Base-by-base conservation (phyloP, 139 green algal species). In the Auxenochlorella pyrenoidosa region DNA sequence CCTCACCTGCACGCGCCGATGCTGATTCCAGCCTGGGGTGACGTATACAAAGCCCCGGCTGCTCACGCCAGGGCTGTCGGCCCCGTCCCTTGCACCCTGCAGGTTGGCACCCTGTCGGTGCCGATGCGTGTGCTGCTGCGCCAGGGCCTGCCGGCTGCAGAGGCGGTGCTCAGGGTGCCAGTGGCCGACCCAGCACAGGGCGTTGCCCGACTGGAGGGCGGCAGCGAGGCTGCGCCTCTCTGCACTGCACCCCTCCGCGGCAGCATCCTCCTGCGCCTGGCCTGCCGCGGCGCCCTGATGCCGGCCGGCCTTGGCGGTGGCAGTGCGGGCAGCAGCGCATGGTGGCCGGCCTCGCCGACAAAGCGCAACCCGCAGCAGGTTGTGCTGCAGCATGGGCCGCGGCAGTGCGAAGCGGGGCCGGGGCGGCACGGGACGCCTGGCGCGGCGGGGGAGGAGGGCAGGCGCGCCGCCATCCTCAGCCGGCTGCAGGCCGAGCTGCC, bases 401-500 rank as follows among this genome's bases (percentile, higher is more conserved):
- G 78, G 78, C 54, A 15, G 47, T 30, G 21, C 51, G 18, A 63
- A 38, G 44, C n/a, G 51, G 59, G n/a, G 32, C 59, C 26, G 65
- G 19, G 72, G 43, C 32, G 72, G 47, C 47, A 58, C 8, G 47
- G 47, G 8, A 12, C 76, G 54, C 28, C 47, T 44, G 30, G 54
- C 34, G 72, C 66, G 73, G 70, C 15, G 73, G 83, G 51, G 12
- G 16, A 58, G 38, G 36, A 21, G 22, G 81, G 83, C 72, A 88
- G 75, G 58, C 73, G 70, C 6, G 83, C 65, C 34, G 36, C 40
- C 38, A 88, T 88, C 58, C 54, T 83, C 54, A 26, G 38, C 6
- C 54, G 41, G 70, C 83, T 88, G 72, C 83, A 88, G 40, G 38
- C 71, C 0, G 65, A 87, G 83, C 83, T 87, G 83, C 70, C 82